Base-by-base conservation (phyloP, 1,284 basidiomycete species). In the Cutaneotrichosporon mucoides region DNA sequence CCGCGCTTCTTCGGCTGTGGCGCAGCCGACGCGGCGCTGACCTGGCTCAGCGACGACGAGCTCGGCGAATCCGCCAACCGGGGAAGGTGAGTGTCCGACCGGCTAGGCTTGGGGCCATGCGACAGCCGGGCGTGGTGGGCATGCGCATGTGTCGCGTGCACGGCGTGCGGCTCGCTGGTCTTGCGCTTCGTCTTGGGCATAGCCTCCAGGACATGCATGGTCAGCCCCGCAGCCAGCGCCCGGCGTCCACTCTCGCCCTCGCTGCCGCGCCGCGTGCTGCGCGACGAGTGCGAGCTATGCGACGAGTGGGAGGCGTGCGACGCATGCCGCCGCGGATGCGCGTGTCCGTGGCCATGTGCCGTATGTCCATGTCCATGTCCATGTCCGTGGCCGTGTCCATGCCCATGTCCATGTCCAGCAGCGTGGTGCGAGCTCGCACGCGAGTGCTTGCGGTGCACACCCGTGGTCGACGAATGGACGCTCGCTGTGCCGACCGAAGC, bases 161-260 rank as follows among this genome's bases (percentile, higher is more conserved):
- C 38, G 33, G 36, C 16, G 8, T 50, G 49, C 36, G 53, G 59
- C 12, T 62, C 61, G 41, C 40, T 41, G 9, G 61, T 56, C 59
- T 66, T 66, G 57, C 67, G 64, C 56, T 66, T 68, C n/a, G 57
- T 34, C 50, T 60, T 62, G 34, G 54, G 48, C 4, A 48, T 54
- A 2, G 55, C 56, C 13, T 72, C 72, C 42, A 76, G 55, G 2
- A 63, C 63, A 44, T 72, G 68, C 75, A 76, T 76, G 7, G 70
- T 64, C 36, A 76, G 55, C 6, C 73, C 75, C 12, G 73, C 72
- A 0, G 63, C 66, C 47, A 72, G 34, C 6, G 72, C 75, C 36
- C 73, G 64, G n/a, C 70, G 60, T 2, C 75, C 73, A 16, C 51
- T 43, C 44, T 76, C 75, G 4, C 71, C 64, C 35, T 73, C 75